phyloP scores from a whole-genome alignment of 169 alveolate genomes.

The Cystoisospora suis region DNA sequence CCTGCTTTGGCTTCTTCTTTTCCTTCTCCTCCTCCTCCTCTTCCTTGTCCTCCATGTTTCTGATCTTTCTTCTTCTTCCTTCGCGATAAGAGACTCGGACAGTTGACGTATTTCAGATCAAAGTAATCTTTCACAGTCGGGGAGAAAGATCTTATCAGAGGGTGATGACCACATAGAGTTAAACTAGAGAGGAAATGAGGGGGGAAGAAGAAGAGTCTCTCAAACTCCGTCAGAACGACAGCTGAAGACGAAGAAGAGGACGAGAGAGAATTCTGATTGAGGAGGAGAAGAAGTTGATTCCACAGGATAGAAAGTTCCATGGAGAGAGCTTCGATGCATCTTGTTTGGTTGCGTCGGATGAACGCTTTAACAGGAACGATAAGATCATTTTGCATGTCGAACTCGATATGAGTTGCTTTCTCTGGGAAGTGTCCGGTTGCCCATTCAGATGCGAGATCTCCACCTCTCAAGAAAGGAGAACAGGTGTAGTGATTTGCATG shows the following conservation, averaged over 20 bases:
- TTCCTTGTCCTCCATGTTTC: no score
- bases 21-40: background rate
- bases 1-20: background rate
- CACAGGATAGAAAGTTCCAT: background rate
- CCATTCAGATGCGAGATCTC: no score
- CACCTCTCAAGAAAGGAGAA: no score
- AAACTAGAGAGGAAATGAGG: background rate
- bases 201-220: background rate
- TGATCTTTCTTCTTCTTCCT: background rate
- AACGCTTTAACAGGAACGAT: slow-evolving; percentile 65
- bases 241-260: background rate
- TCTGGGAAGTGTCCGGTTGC: slow-evolving; percentile 70
- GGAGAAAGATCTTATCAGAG: background rate
- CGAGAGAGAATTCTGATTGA: background rate
- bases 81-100: no score
- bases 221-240: background rate
- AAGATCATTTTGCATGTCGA: slow-evolving; percentile 65
- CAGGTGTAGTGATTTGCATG: no score
- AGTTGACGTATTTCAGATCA: background rate
- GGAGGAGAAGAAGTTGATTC: background rate
- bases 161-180: background rate
- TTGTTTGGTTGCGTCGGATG: slow-evolving; percentile 17
- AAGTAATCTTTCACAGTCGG: background rate
- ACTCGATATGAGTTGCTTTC: slow-evolving; percentile 70
- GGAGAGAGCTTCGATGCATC: background rate